A percentile compares a stretch with the other conserved stretches of the same genome.
These are phyloP conservation scores for Lentinula lateritia DNA, from an alignment of 768 basidiomycete species.

Conservation along the genomic window DNA sequence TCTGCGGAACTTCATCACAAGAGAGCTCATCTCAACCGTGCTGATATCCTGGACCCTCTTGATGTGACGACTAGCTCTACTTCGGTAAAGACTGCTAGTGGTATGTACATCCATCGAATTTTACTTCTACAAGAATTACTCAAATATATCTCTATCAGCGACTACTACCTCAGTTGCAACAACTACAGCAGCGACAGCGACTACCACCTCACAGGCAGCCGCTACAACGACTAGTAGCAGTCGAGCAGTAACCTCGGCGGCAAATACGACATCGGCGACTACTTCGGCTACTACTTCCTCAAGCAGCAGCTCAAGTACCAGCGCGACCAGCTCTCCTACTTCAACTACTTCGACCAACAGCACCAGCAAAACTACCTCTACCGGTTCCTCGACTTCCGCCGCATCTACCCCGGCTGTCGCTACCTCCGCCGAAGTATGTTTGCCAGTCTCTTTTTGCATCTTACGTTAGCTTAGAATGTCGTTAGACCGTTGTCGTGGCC, in stretches of 20 bases:
- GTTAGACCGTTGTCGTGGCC: not conserved
- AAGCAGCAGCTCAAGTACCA: not conserved
- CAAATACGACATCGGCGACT: not conserved
- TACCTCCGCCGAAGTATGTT: not conserved
- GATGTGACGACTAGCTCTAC: not conserved
- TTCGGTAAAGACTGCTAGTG: not conserved
- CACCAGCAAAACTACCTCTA: not conserved
- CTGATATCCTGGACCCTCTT: not conserved
- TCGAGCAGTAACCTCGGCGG: not conserved
- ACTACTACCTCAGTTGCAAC: not conserved
- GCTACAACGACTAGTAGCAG: not conserved
- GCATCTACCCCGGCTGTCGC: not conserved
- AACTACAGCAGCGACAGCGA: not conserved
- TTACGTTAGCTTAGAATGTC: not conserved
- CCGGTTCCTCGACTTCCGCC: not conserved
- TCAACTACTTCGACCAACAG: not conserved
- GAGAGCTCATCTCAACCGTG: slow-evolving; percentile 2
- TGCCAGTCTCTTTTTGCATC: not conserved
- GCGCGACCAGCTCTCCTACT: not conserved
- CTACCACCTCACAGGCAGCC: not conserved
- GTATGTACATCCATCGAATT: not conserved
- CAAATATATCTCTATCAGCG: not conserved
- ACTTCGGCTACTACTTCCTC: not conserved
- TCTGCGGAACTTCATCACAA: not conserved
- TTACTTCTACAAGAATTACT: not conserved